Percentiles rank a stretch among this genome's conserved stretches.
These are phyloP conservation scores for Phycomyces blakesleeanus DNA, from an alignment of 192 early-diverging fungal species.

Conservation along the genomic window DNA sequence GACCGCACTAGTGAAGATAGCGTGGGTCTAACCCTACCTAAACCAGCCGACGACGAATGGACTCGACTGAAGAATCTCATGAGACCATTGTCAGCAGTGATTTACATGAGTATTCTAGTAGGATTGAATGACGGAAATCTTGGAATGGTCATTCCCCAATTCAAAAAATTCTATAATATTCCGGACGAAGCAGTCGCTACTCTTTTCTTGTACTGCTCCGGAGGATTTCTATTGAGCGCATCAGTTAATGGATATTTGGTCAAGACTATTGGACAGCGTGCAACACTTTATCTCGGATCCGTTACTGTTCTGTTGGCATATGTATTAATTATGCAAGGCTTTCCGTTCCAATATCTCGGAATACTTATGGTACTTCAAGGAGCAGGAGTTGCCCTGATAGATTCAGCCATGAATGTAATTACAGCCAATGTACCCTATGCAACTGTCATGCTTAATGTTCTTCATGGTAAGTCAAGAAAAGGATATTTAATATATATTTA, in stretches of 20 bases:
- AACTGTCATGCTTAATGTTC: constrained; percentile 20
- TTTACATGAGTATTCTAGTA: constrained; percentile 13
- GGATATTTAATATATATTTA: not conserved
- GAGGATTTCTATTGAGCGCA: constrained; percentile 25
- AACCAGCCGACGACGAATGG: not conserved
- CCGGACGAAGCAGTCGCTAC: constrained; percentile 23
- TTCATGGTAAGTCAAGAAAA: constrained; percentile 26
- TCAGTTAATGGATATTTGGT: constrained; percentile 26
- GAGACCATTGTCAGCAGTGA: not conserved
- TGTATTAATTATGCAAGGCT: constrained; percentile 16
- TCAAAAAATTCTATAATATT: constrained; percentile 29
- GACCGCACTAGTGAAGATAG: not conserved
- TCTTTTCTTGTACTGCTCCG: constrained; percentile 21
- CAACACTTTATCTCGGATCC: constrained; percentile 16
- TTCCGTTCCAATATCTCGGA: constrained; percentile 15
- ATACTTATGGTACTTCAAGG: constrained; percentile 22
- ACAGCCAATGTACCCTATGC: constrained; percentile 20
- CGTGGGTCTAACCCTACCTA: not conserved
- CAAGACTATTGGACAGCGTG: constrained; percentile 10
- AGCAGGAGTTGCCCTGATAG: constrained; percentile 20
- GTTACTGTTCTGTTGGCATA: constrained; percentile 4
- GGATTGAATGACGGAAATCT: constrained; percentile 32
- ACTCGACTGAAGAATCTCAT: not conserved
- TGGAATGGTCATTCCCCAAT: constrained; percentile 27
- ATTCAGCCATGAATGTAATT: constrained; percentile 29